phyloP scores from a whole-genome alignment of 768 basidiomycete genomes.

The Phylloporus sp. region DNA sequence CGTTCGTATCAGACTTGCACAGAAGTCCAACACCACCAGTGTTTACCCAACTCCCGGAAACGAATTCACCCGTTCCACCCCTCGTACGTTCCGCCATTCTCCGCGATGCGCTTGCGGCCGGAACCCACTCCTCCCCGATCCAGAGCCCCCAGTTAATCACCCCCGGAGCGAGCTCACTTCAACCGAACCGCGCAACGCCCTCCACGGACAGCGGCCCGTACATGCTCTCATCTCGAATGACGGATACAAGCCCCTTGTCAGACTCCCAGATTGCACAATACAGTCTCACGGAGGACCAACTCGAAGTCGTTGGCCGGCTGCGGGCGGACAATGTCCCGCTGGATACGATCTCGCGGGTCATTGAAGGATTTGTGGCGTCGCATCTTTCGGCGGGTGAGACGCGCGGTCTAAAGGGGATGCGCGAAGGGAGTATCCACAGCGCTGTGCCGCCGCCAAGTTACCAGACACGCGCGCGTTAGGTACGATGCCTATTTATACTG shows the following conservation, averaged over 20 bases:
- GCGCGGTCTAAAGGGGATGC: background rate
- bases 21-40: background rate
- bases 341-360: slow-evolving; percentile 15
- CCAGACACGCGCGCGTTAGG: slow-evolving; percentile 3
- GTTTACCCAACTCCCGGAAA: background rate
- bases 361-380: slow-evolving; percentile 6
- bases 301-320: slow-evolving; percentile 11
- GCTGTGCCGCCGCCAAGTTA: slow-evolving; percentile 20
- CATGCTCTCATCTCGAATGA: background rate
- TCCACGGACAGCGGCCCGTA: background rate
- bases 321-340: slow-evolving; percentile 5
- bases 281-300: slow-evolving; percentile 13
- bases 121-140: background rate
- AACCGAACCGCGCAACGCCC: background rate
- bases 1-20: slow-evolving; percentile 1
- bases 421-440: slow-evolving; percentile 1
- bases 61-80: background rate
- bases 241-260: background rate
- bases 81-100: slow-evolving; percentile 12
- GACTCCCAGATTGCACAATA: background rate
- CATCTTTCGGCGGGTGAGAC: background rate
- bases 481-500: background rate
- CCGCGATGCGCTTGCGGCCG: slow-evolving; percentile 5
- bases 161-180: slow-evolving; percentile 2
- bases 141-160: background rate